Base-by-base conservation (phyloP, 805 yeast genomes). In the Candida pseudoglaebosa region DNA sequence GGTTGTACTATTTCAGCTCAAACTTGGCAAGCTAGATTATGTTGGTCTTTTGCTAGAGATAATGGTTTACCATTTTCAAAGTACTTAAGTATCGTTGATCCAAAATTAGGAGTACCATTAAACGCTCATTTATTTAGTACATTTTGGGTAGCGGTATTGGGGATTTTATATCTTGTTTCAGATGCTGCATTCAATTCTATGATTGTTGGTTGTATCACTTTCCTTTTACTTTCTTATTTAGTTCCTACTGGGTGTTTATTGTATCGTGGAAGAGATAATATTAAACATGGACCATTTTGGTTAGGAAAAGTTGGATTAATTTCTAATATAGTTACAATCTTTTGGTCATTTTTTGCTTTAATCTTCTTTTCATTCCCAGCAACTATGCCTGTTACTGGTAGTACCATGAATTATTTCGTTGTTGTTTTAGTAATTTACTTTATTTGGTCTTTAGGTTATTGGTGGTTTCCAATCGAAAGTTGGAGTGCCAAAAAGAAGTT, bases 341-440 rank as follows among this genome's bases (percentile, higher is more conserved):
- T 37, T 15, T 66, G 70, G 70, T 49, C 64, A 6, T 15, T 62
- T 8, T 65, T 65, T 43, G 69, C 68, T 19, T 43, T 60, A 43
- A 66, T 62, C 3, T 61, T 66, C 49, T 64, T 56, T 48, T 62
- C 69, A 18, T 65, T 66, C 50, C 71, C 71, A 35, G 36, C 77
- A 18, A 63, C 62, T 8, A 67, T 77, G 73, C 90, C 89, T 2
- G 88, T 72, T 2, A 65, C 70, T 2, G 71, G 69, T 24, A 73
- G 75, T 29, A 70, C 71, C 45, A 83, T 83, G 89, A 83, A 83
- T 55, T 83, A 83, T 48, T 79, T 80, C 12, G 57, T 74, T 22
- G 84, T 73, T 6, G 84, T 77, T 14, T 62, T 73, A 42, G 74
- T 61, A 15, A 37, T 40, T 26, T 66, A 63, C 47, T 44, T 62